These are phyloP conservation scores for Podospora pseudoanserina DNA, from an alignment of 495 filamentous ascomycete species.

Conservation along the genomic window DNA sequence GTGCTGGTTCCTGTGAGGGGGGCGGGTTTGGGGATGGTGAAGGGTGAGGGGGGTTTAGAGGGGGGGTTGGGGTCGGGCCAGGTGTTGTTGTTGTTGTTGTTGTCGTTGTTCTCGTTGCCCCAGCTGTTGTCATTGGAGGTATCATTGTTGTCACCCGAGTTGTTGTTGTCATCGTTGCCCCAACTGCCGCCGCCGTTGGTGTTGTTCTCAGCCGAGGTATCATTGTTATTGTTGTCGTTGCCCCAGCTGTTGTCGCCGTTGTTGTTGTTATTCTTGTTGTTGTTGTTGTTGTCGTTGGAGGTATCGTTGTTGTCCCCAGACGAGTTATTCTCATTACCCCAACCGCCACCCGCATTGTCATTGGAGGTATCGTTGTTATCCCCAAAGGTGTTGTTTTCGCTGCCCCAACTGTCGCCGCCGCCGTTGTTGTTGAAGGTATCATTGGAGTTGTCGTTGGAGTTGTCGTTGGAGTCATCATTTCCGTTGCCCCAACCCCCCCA, in stretches of 20 bases:
- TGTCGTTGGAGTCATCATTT: not conserved
- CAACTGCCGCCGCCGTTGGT: slow-evolving; percentile 11
- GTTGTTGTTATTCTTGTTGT: not conserved
- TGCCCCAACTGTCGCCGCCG: too few relatives aligned
- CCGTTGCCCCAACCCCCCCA: not conserved
- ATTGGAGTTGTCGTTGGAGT: not conserved
- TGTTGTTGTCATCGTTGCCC: slow-evolving; percentile 19
- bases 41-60: slow-evolving; percentile 2
- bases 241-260: slow-evolving; percentile 7
- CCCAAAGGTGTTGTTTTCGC: too few relatives aligned
- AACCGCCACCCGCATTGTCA: too few relatives aligned
- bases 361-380: too few relatives aligned
- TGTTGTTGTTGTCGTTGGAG: too few relatives aligned
- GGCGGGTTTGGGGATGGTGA: not conserved
- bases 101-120: not conserved
- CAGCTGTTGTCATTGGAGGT: slow-evolving; percentile 15
- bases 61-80: slow-evolving; percentile 4
- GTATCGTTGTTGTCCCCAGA: too few relatives aligned
- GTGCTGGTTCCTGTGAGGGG: not conserved
- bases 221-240: slow-evolving; percentile 12
- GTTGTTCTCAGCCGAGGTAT: not conserved
- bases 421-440: too few relatives aligned
- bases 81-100: not conserved
- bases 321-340: too few relatives aligned
- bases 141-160: not conserved